Evolutionary conservation across 257 asterid species (phyloP).

Genomic region (Nemophila menziesii): DNA sequence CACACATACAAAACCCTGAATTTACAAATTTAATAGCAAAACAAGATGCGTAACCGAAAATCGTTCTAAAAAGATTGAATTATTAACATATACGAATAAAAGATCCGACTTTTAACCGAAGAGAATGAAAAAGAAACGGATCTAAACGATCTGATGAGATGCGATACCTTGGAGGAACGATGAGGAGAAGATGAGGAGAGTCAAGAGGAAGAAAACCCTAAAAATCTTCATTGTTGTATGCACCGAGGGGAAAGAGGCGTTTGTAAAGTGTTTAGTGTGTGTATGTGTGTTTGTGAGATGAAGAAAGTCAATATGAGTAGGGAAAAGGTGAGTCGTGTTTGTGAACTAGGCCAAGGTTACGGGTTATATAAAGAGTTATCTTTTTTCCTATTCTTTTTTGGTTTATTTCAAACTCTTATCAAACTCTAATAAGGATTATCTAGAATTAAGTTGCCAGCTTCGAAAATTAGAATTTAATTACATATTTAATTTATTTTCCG

Average conservation of each 20-base stretch:
- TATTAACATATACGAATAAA: neutral
- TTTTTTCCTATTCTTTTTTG: too few relatives aligned
- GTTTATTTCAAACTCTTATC: too few relatives aligned
- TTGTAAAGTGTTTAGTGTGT: neutral
- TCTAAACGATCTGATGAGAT: constrained; percentile 14
- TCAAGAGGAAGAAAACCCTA: constrained; percentile 55
- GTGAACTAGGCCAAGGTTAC: neutral
- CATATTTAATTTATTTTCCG: too few relatives aligned
- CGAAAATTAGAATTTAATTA: too few relatives aligned
- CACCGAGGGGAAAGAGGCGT: too few relatives aligned
- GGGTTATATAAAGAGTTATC: too few relatives aligned
- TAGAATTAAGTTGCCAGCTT: too few relatives aligned
- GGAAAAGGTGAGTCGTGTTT: neutral
- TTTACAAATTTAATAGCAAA: neutral
- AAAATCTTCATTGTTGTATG: constrained; percentile 25
- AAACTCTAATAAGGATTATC: too few relatives aligned
- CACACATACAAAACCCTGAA: neutral
- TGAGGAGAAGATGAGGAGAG: constrained; percentile 58
- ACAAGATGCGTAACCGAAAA: neutral
- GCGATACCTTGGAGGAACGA: constrained; percentile 56
- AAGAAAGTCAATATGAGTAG: neutral
- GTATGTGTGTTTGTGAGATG: neutral
- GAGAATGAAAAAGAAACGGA: constrained; percentile 8
- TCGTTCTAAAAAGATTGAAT: too few relatives aligned
- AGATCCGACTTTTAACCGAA: neutral